A percentile compares a stretch with the other conserved stretches of the same genome.
Evolutionary conservation across 306 rosid species (phyloP).

Genomic region (Corylus heterophylla): DNA sequence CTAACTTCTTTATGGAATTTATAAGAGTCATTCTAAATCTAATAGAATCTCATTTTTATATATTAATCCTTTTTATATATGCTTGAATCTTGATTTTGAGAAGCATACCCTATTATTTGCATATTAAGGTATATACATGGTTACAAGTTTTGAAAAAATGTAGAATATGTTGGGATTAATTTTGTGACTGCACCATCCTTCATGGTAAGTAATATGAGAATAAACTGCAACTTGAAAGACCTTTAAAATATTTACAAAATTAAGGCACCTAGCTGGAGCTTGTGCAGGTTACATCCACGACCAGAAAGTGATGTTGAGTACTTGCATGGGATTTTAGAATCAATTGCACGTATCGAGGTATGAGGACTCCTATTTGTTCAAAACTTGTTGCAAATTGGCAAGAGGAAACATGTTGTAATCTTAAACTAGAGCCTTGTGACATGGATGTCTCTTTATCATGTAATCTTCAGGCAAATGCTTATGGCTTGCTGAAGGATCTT

Average conservation of each 20-base stretch:
- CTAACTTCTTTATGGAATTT: neutral
- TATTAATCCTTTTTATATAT: neutral
- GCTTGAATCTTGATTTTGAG: neutral
- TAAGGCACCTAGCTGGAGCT: neutral
- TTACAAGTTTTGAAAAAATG: neutral
- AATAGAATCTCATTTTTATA: neutral
- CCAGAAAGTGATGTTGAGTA: conserved; percentile 73
- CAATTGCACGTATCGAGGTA: conserved; percentile 96
- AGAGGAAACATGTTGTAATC: neutral
- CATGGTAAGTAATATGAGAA: neutral
- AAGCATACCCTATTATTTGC: neutral
- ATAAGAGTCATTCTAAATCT: conserved; percentile 3
- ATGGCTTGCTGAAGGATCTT: conserved; percentile 62
- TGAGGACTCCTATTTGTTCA: conserved; percentile 2
- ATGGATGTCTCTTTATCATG: conserved; percentile 7
- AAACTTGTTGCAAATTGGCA: neutral
- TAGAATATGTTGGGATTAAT: neutral
- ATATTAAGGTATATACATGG: neutral
- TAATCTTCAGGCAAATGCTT: conserved; percentile 68
- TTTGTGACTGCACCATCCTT: neutral
- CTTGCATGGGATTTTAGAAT: conserved; percentile 87
- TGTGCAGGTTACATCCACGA: conserved; percentile 74
- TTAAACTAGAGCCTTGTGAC: conserved; percentile 17
- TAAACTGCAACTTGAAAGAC: neutral
- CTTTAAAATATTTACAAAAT: neutral